Evolutionary conservation across 2,329 filamentous ascomycete species (phyloP), one percentile per base, ranked within the genome.

Genomic region (Colletotrichum echinochloae): DNA sequence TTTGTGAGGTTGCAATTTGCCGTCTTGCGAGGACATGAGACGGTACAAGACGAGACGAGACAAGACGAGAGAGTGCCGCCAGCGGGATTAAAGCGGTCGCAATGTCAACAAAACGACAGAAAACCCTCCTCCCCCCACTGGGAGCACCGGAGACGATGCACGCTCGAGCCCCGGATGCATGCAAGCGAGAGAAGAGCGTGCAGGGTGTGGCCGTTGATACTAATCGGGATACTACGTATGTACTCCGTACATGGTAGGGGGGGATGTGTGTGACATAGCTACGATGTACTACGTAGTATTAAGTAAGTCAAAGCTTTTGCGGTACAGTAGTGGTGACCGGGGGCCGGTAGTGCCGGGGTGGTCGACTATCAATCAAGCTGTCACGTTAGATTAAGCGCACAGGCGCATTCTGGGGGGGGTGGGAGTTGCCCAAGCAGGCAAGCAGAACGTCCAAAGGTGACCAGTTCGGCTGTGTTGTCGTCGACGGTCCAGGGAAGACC

Each of bases 161-260:
- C 67, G 63, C 67, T 70, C 67, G 63, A 70, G 63, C 67, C 51
- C 51, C 33, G 51, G 41, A 57, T 62, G 63, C 57, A 70, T 46
- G 57, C 51, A 70, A 70, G 67, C 67, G 67, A 70, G 64, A 67
- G 44, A 41, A 26, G 57, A 5, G 39, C 5, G 39, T 44, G 52
- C 26, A 57, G 67, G 57, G 7, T 41, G 39, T 20, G 16, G 16
- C 5, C 16, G 39, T 41, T 41, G 39, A 39, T 11, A 9, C n/a
- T n/a, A n/a, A n/a, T n/a, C n/a, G n/a, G n/a, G n/a, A n/a, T n/a
- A n/a, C n/a, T n/a, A n/a, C n/a, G n/a, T n/a, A n/a, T n/a, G n/a
- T n/a, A n/a, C n/a, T n/a, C n/a, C n/a, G n/a, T n/a, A n/a, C n/a
- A n/a, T n/a, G n/a, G n/a, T n/a, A n/a, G n/a, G n/a, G n/a, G n/a